Conservation (phyloP, 805 yeast species). For the Pichia scutulata region DNA sequence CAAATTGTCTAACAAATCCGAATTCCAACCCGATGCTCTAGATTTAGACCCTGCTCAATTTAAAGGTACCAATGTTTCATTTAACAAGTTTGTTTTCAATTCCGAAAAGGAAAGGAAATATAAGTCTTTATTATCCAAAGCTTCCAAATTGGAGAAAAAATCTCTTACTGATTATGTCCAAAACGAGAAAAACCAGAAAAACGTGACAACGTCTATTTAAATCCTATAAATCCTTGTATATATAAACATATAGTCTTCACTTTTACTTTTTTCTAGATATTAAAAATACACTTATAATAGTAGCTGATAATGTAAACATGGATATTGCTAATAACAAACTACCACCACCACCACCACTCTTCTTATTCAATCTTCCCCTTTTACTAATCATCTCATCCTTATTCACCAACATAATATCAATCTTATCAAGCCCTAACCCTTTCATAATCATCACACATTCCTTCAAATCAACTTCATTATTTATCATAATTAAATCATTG, state of each 20-base stretch:
- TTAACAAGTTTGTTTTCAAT: conserved; percentile 43
- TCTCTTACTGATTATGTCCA: conserved; percentile 13
- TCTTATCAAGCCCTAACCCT: conserved; percentile 45
- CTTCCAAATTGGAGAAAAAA: conserved; percentile 21
- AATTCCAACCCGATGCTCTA: conserved; percentile 64
- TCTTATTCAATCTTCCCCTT: conserved; percentile 5
- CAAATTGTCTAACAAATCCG: conserved; percentile 43
- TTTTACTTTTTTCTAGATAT: not conserved
- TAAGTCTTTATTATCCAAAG: conserved; percentile 36
- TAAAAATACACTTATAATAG: conserved; percentile 48
- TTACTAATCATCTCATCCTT: conserved; percentile 37
- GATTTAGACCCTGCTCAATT: conserved; percentile 50
- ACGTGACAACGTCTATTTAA: not conserved
- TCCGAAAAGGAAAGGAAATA: conserved; percentile 38
- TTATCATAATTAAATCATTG: conserved; percentile 70
- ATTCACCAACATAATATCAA: conserved; percentile 67
- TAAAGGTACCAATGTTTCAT: conserved; percentile 47
- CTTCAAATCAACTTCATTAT: conserved; percentile 61
- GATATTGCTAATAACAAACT: conserved; percentile 51
- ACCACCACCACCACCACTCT: not conserved
- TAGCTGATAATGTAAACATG: conserved; percentile 49
- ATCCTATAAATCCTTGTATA: not conserved
- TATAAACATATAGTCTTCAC: not conserved
- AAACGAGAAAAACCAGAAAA: conserved; percentile 3
- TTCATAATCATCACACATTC: conserved; percentile 63